Conservation (phyloP, 2,329 filamentous ascomycete genomes). For the Sporothrix phasma region DNA sequence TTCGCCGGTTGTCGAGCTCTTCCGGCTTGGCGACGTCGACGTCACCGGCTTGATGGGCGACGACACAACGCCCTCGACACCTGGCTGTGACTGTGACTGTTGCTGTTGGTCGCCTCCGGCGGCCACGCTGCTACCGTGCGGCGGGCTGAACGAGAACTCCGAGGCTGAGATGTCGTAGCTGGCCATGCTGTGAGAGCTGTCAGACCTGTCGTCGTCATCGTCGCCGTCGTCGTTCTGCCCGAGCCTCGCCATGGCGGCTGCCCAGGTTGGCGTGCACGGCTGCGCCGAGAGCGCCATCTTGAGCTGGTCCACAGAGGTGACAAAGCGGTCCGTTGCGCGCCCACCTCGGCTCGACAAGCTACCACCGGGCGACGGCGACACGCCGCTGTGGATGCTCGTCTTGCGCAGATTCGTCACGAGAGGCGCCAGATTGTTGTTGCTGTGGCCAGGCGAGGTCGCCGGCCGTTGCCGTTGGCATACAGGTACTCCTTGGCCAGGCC, state of each 20-base stretch:
- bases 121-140: background rate
- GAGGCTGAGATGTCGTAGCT: constrained; percentile 60
- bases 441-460: constrained; percentile 36
- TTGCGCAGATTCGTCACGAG: constrained; percentile 40
- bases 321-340: constrained; percentile 31
- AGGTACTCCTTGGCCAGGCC: constrained; percentile 21
- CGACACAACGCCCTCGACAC: background rate
- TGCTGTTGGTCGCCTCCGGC: background rate
- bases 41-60: background rate
- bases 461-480: constrained; percentile 24
- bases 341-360: constrained; percentile 24
- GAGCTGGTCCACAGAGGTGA: constrained; percentile 54
- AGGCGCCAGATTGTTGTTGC: constrained; percentile 23
- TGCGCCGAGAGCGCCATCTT: constrained; percentile 49
- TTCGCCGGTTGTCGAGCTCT: constrained; percentile 7
- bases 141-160: constrained; percentile 51
- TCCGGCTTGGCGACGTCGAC: background rate
- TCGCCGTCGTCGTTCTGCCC: constrained; percentile 14
- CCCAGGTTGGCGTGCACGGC: constrained; percentile 26
- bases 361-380: constrained; percentile 34
- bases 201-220: constrained; percentile 41
- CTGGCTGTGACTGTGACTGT: background rate
- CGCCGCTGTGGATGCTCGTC: constrained; percentile 42
- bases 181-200: constrained; percentile 57
- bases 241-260: constrained; percentile 20